Conservation (phyloP, 2,329 filamentous ascomycete species). For the Davidsoniella virescens region DNA sequence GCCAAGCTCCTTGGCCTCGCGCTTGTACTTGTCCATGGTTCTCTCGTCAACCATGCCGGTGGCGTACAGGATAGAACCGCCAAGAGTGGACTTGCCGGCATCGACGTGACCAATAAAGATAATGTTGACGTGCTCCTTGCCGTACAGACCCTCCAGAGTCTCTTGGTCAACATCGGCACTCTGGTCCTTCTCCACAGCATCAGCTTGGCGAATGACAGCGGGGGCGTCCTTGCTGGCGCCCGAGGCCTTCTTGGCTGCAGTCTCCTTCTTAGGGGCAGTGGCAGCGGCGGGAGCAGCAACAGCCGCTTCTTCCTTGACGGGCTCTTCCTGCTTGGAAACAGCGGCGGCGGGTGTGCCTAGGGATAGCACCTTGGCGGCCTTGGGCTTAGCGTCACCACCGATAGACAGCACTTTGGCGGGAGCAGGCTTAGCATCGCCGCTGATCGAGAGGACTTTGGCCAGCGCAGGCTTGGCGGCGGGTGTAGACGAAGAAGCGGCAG, state of each 20-base stretch:
- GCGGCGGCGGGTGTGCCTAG: constrained; percentile 22
- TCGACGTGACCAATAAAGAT: constrained; percentile 98
- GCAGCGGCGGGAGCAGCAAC: neutral
- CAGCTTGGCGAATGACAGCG: constrained; percentile 52
- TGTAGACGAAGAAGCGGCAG: constrained; percentile 26
- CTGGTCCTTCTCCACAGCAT: constrained; percentile 73
- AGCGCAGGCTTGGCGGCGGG: constrained; percentile 30
- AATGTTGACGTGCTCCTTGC: constrained; percentile 84
- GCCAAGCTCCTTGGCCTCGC: constrained; percentile 86
- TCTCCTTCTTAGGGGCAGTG: constrained; percentile 24
- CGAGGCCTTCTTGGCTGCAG: constrained; percentile 72
- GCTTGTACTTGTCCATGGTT: constrained; percentile 96
- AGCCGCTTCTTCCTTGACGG: constrained; percentile 23
- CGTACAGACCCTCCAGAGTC: constrained; percentile 86
- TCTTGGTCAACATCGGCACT: constrained; percentile 52
- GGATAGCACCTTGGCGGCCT: constrained; percentile 29
- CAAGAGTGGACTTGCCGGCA: constrained; percentile 91
- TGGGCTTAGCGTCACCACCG: constrained; percentile 41
- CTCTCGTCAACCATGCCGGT: constrained; percentile 99
- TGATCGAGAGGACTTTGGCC: constrained; percentile 51
- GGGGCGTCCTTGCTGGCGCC: constrained; percentile 74
- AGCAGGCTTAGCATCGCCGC: constrained; percentile 46
- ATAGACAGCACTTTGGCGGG: constrained; percentile 61
- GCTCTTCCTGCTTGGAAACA: constrained; percentile 31
- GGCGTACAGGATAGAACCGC: constrained; percentile 79